A percentile compares a stretch with the other conserved stretches of the same genome.
Conservation (phyloP, 2,329 filamentous ascomycete species). For the Ascochyta rabiei region DNA sequence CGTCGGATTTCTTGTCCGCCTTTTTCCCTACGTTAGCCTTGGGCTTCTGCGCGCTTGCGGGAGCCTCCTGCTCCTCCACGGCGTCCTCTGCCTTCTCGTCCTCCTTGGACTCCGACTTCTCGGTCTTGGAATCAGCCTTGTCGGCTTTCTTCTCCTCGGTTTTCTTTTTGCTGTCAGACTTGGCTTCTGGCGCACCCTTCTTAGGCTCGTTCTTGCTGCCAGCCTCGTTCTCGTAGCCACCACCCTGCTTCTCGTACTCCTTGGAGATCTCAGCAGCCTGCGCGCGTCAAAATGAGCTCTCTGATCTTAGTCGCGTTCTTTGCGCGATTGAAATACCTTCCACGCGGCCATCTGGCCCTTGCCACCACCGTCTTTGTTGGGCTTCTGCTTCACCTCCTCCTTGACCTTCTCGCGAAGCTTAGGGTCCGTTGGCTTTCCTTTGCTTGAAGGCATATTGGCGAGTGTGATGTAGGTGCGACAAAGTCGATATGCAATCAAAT, state of each 20-base stretch:
- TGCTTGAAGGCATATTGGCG: conserved; percentile 49
- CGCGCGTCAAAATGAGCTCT: background rate
- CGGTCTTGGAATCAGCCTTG: conserved; percentile 31
- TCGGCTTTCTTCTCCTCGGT: conserved; percentile 26
- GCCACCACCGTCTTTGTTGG: conserved; percentile 54
- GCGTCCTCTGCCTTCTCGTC: conserved; percentile 22
- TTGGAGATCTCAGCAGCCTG: conserved; percentile 52
- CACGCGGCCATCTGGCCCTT: conserved; percentile 56
- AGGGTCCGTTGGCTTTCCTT: conserved; percentile 55
- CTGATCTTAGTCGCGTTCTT: background rate
- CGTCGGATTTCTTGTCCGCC: conserved; percentile 17
- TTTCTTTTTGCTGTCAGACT: conserved; percentile 33
- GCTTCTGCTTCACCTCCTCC: conserved; percentile 53
- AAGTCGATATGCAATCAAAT: background rate
- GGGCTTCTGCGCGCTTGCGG: conserved; percentile 29
- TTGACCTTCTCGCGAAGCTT: conserved; percentile 54
- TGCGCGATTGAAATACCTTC: conserved; percentile 44
- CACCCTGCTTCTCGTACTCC: conserved; percentile 50
- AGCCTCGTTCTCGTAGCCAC: conserved; percentile 50
- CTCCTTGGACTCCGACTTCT: conserved; percentile 26
- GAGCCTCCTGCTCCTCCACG: conserved; percentile 22
- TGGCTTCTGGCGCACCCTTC: conserved; percentile 49
- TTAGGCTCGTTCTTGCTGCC: conserved; percentile 53
- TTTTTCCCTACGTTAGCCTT: conserved; percentile 30
- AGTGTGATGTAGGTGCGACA: background rate